Evolutionary conservation across 179 eudicot genomes (phyloP).

Genomic region (Actinidia polygama): DNA sequence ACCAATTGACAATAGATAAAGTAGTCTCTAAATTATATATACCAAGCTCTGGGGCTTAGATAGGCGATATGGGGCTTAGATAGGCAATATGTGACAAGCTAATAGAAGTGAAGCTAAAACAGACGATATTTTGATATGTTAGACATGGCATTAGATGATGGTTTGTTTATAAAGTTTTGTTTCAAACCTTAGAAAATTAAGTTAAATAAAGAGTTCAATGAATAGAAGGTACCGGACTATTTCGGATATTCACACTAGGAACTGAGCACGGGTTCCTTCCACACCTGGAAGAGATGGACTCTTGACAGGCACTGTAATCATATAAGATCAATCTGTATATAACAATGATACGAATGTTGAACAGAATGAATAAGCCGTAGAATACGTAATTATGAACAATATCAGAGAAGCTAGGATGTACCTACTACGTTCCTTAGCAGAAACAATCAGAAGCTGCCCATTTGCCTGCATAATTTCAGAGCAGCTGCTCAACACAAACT

Average conservation of each 20-base stretch:
- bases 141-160: not conserved
- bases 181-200: not conserved
- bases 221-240: not conserved
- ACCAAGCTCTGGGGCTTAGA: too few species aligned
- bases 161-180: not conserved
- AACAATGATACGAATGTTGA: not conserved
- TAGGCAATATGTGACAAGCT: too few species aligned
- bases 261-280: not conserved
- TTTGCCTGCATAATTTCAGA: constrained; percentile 9
- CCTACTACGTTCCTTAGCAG: not conserved
- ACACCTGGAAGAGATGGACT: too few species aligned
- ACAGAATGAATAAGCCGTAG: not conserved
- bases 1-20: too few species aligned
- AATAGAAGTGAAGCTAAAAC: not conserved
- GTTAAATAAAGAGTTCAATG: not conserved
- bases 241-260: not conserved
- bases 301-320: not conserved
- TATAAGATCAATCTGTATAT: not conserved
- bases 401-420: not conserved
- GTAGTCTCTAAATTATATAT: too few species aligned
- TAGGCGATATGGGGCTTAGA: too few species aligned
- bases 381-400: not conserved
- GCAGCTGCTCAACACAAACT: not conserved
- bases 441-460: constrained; percentile 3
- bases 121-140: not conserved